Percentiles rank a stretch among this genome's conserved stretches.
Evolutionary conservation across 345 rosid species (phyloP).

Genomic region (Syzygium oleosum): DNA sequence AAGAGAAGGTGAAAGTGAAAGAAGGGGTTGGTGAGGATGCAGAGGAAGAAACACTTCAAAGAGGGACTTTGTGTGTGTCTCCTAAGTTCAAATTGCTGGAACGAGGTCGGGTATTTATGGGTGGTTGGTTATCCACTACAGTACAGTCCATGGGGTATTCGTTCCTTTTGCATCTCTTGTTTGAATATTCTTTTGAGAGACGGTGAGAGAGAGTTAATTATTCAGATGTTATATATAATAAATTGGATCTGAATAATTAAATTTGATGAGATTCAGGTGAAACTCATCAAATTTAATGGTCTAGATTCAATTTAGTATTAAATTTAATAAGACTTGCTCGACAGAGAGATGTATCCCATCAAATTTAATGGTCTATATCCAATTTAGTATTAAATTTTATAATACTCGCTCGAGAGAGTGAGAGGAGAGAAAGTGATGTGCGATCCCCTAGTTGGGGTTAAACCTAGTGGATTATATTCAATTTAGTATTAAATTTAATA

Average conservation of each 20-base stretch:
- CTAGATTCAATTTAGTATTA: too few species aligned
- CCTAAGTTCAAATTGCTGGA: background rate
- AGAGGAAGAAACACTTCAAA: background rate
- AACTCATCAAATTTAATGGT: background rate
- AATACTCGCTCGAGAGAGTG: background rate
- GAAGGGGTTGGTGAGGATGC: background rate
- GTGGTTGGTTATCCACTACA: background rate
- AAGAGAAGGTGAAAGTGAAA: background rate
- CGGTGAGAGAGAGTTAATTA: background rate
- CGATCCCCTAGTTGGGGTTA: background rate
- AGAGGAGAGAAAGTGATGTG: background rate
- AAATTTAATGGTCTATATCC: background rate
- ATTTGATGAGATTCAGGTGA: background rate
- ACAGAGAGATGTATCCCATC: background rate
- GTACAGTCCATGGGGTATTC: background rate
- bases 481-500: too few species aligned
- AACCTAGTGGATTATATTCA: too few species aligned
- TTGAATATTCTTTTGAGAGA: background rate
- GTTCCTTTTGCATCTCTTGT: background rate
- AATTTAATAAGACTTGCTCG: too few species aligned
- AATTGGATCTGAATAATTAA: background rate
- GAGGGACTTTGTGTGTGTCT: background rate
- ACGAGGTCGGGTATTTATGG: slow-evolving; percentile 5
- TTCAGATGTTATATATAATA: background rate
- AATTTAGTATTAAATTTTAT: background rate